A percentile compares a stretch with the other conserved stretches of the same genome.
These are phyloP conservation scores for Penicillium arizonense DNA, from an alignment of 495 filamentous ascomycete species.

Conservation along the genomic window DNA sequence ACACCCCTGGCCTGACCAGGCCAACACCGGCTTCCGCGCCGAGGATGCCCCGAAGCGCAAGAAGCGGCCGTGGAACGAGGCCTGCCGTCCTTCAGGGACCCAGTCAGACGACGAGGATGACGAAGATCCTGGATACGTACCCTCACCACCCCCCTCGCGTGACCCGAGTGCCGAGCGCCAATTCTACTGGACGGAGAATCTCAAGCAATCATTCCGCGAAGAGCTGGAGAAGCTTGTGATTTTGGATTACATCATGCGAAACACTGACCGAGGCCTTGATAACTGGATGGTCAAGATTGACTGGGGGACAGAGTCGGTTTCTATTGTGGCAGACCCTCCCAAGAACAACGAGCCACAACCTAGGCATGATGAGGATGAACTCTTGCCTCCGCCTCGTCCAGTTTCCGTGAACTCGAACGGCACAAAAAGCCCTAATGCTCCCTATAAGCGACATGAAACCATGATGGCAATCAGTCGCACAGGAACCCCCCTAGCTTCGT, in stretches of 20 bases:
- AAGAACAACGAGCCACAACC: constrained; percentile 53
- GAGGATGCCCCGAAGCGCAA: constrained; percentile 69
- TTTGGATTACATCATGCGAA: constrained; percentile 98
- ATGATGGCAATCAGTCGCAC: constrained; percentile 76
- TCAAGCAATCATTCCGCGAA: constrained; percentile 92
- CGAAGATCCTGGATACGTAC: constrained; percentile 52
- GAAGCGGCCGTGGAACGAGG: constrained; percentile 77
- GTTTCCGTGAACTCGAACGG: constrained; percentile 50
- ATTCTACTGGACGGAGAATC: constrained; percentile 83
- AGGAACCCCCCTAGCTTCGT: constrained; percentile 49
- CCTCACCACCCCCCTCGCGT: constrained; percentile 36
- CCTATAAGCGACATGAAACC: constrained; percentile 75
- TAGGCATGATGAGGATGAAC: constrained; percentile 47
- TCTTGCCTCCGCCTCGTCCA: constrained; percentile 55
- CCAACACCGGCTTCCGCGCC: constrained; percentile 70
- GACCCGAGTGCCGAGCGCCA: constrained; percentile 50
- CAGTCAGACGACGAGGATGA: constrained; percentile 72
- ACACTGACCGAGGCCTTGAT: constrained; percentile 93
- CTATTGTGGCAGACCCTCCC: constrained; percentile 79
- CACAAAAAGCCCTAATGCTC: constrained; percentile 28
- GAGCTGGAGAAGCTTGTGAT: constrained; percentile 97
- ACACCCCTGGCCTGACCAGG: constrained; percentile 97
- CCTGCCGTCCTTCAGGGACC: constrained; percentile 71
- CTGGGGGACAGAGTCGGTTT: constrained; percentile 74
- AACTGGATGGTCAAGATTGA: constrained; percentile 99